Evolutionary conservation across 495 filamentous ascomycete genomes (phyloP).

Genomic region (Daldinia bambusicola): DNA sequence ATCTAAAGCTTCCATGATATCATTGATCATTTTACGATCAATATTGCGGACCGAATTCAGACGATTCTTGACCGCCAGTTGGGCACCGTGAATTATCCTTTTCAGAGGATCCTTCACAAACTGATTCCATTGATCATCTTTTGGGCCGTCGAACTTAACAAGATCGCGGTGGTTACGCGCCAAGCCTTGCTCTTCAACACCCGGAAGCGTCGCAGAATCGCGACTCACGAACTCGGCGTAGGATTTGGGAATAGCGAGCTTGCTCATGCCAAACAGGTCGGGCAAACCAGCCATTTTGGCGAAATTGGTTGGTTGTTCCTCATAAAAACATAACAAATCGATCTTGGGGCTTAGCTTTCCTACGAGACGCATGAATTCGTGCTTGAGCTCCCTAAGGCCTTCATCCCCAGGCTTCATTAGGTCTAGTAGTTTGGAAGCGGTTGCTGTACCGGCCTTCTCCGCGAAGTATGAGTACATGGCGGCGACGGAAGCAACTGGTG

Average conservation of each 20-base stretch:
- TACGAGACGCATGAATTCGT: constrained; percentile 49
- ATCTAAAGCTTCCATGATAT: constrained; percentile 44
- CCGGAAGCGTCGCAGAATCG: constrained; percentile 50
- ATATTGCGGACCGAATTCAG: constrained; percentile 49
- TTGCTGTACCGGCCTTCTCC: constrained; percentile 44
- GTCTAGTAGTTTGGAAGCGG: constrained; percentile 48
- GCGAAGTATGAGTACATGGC: constrained; percentile 46
- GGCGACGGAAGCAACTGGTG: constrained; percentile 43
- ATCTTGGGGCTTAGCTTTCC: constrained; percentile 47
- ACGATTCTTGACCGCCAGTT: constrained; percentile 49
- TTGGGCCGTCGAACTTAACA: constrained; percentile 50
- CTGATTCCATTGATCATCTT: constrained; percentile 48
- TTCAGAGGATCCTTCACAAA: constrained; percentile 48
- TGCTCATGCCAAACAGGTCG: constrained; percentile 40
- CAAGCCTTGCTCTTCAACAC: constrained; percentile 46
- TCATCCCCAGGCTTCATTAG: constrained; percentile 50
- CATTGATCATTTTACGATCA: constrained; percentile 46
- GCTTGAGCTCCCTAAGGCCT: constrained; percentile 46
- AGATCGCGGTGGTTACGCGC: constrained; percentile 50
- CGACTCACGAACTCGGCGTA: constrained; percentile 48
- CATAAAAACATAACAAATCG: constrained; percentile 47
- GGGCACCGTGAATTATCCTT: constrained; percentile 48
- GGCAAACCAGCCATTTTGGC: constrained; percentile 43
- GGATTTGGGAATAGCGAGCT: constrained; percentile 40
- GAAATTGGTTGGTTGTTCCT: constrained; percentile 49